Conservation (phyloP, 345 rosid genomes). For the Euphorbia peplus region DNA sequence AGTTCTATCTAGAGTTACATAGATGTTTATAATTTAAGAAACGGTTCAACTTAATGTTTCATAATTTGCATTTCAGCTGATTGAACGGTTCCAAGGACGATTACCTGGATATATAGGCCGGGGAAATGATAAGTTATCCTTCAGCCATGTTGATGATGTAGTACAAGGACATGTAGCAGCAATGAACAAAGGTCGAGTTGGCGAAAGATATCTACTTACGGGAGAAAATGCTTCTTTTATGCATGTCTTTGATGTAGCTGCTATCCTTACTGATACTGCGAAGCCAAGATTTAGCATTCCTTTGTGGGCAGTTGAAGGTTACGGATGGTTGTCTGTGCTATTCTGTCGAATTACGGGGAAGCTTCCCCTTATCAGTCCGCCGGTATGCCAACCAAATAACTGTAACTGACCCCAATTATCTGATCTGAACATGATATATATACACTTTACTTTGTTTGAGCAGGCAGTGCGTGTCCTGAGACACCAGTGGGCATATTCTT, state of each 20-base stretch:
- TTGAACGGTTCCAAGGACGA: constrained; percentile 77
- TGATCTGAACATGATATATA: not conserved
- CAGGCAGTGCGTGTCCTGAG: constrained; percentile 70
- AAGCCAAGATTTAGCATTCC: constrained; percentile 67
- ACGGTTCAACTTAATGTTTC: not conserved
- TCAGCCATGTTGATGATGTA: constrained; percentile 80
- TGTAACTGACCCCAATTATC: not conserved
- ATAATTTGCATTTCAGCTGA: constrained; percentile 44
- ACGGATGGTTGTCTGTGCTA: constrained; percentile 69
- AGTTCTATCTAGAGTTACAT: not conserved
- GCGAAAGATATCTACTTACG: constrained; percentile 79
- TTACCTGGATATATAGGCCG: constrained; percentile 80
- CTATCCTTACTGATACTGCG: constrained; percentile 55
- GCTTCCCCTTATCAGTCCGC: constrained; percentile 83
- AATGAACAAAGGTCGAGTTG: constrained; percentile 57
- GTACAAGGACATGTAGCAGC: constrained; percentile 79
- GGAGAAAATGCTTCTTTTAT: constrained; percentile 83
- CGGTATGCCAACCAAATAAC: constrained; percentile 43
- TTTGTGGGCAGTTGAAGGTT: constrained; percentile 51
- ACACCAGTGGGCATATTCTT: constrained; percentile 87
- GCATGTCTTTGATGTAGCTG: constrained; percentile 71
- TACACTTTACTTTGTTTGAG: constrained; percentile 16
- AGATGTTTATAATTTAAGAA: not conserved
- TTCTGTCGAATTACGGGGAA: constrained; percentile 66
- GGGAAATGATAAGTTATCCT: constrained; percentile 70